Evolutionary conservation across 176 grass and related monocot genomes (phyloP).

Genomic region (Alloteropsis semialata): DNA sequence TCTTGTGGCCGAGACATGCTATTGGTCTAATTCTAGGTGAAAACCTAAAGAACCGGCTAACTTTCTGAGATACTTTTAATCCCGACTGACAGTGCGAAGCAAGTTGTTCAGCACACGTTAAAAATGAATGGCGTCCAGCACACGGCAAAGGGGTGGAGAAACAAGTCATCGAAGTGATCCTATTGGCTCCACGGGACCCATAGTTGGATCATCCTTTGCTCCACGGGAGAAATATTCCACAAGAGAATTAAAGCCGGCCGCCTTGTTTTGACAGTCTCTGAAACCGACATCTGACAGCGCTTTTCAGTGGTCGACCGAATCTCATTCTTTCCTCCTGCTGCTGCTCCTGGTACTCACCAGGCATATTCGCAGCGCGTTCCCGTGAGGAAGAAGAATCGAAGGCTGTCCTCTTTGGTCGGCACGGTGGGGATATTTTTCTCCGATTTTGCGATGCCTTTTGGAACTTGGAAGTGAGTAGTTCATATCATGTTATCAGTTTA

Average conservation of each 20-base stretch:
- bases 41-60: too few species aligned
- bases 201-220: constrained; percentile 22
- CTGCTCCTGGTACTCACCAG: neutral
- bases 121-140: too few species aligned
- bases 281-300: neutral
- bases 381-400: neutral
- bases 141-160: too few species aligned
- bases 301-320: neutral
- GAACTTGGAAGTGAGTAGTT: neutral
- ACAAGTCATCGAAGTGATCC: neutral
- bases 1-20: neutral
- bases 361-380: constrained; percentile 1
- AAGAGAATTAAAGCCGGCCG: neutral
- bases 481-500: neutral
- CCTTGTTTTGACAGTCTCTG: constrained; percentile 32
- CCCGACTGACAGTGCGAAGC: neutral
- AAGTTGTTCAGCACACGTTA: neutral
- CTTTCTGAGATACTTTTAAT: too few species aligned
- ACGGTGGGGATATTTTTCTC: neutral
- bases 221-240: constrained; percentile 17
- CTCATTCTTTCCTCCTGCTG: neutral
- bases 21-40: too few species aligned
- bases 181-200: neutral
- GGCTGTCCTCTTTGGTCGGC: too few species aligned
- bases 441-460: neutral